Evolutionary conservation across 176 grass and related monocot species (phyloP).

Genomic region (Puccinellia tenuiflora): DNA sequence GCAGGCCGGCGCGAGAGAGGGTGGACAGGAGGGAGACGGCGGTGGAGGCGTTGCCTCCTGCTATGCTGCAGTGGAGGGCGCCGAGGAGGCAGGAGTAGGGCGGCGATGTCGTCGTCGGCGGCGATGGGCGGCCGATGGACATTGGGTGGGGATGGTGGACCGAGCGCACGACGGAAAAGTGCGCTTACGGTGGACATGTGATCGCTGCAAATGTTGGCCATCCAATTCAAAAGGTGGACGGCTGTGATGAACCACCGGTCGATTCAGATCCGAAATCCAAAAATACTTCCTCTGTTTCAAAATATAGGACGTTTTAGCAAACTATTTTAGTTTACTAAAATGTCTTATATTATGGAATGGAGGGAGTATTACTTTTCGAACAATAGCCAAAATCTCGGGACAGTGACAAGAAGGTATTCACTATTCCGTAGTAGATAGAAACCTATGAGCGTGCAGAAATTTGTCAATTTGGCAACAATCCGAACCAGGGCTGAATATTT

Average conservation of each 20-base stretch:
- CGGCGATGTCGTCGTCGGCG: not conserved
- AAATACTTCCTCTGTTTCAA: too few relatives aligned
- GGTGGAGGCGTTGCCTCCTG: constrained; percentile 17
- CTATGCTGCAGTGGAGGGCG: constrained; percentile 43
- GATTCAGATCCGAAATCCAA: not conserved
- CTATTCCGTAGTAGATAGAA: too few relatives aligned
- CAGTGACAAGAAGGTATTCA: too few relatives aligned
- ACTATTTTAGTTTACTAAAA: too few relatives aligned
- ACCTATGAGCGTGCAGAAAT: not conserved
- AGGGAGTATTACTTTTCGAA: not conserved
- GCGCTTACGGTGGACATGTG: not conserved
- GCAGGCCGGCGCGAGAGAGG: constrained; percentile 56
- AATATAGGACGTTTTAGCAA: too few relatives aligned
- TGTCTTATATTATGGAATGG: too few relatives aligned
- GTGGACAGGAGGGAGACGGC: constrained; percentile 57
- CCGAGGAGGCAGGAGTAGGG: constrained; percentile 30
- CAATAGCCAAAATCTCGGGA: not conserved
- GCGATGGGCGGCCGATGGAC: constrained; percentile 5
- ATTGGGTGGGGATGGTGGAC: constrained; percentile 17
- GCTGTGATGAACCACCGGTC: not conserved
- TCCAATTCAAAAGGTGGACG: constrained; percentile 20
- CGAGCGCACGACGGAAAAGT: not conserved
- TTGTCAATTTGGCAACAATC: not conserved
- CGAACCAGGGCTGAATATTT: not conserved
- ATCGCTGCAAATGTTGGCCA: not conserved